Evolutionary conservation across 2,329 filamentous ascomycete species (phyloP), one percentile per base, ranked within the genome.

Genomic region (Ophidiomyces ophidiicola): DNA sequence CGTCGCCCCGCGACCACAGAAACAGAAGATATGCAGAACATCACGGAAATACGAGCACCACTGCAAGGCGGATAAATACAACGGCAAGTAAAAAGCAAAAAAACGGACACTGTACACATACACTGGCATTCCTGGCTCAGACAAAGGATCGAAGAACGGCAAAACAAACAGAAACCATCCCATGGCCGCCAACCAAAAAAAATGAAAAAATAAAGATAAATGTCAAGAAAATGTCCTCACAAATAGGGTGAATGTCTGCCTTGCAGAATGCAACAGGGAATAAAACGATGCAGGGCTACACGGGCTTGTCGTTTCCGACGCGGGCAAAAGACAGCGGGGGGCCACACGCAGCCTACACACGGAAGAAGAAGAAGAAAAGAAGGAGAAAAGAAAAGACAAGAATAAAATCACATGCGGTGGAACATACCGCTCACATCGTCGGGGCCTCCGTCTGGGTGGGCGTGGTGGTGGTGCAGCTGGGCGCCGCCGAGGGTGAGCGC

Each of bases 381-480:
- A 47, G 49, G 47, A 45, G 49, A 46, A 50, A 47, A 43, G 45
- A 46, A 43, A 49, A 50, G 45, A 50, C 50, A 51, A 55, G 44
- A 47, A 47, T 29, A 32, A 46, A 43, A 54, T 84, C 77, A 90
- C 79, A 90, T 84, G 71, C 86, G 82, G 73, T 85, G 80, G 72
- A 87, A 94, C 86, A 92, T 94, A 93, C 86, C 86, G 78, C 86
- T 86, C 76, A 90, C 72, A 57, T 87, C 82, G 60, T 74, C 76
- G 62, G 74, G 72, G 58, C 75, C 55, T 57, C 76, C 79, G 58
- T 82, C 80, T 43, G 72, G 70, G 55, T 82, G 78, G 47, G 72
- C 71, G 57, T 84, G 77, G 62, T 86, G 77, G 61, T 85, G 86
- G 63, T 90, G 83, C 55, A 78, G 65, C 58, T 74, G 72, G 41